Percentiles rank a stretch among this genome's conserved stretches.
Evolutionary conservation across 2,329 filamentous ascomycete genomes (phyloP).

Genomic region (Hawksworthiomyces lignivorus): DNA sequence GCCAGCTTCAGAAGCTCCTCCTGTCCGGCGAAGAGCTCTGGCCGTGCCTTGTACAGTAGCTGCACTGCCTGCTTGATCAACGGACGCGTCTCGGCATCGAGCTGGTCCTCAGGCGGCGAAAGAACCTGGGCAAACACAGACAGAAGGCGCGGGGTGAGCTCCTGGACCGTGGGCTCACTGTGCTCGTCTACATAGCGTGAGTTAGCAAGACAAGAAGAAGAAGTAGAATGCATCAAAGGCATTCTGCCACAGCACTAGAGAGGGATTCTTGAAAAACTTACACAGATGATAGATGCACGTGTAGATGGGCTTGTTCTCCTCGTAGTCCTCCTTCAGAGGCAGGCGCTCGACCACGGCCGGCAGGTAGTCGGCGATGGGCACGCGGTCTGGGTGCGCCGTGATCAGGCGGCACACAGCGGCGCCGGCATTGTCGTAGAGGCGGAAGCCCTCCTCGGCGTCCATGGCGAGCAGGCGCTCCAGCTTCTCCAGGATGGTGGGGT

Average conservation of each 20-base stretch:
- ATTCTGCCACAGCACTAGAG: background rate
- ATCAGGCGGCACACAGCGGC: conserved; percentile 92
- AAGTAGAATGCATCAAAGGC: too few species aligned
- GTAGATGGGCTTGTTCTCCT: conserved; percentile 93
- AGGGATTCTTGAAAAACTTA: conserved; percentile 34
- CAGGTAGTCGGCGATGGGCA: conserved; percentile 74
- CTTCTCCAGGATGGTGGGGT: conserved; percentile 71
- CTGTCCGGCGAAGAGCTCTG: conserved; percentile 24
- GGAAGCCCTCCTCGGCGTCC: conserved; percentile 54
- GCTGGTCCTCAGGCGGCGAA: conserved; percentile 63
- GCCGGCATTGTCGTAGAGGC: conserved; percentile 85
- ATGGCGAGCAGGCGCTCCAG: conserved; percentile 78
- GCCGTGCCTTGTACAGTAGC: conserved; percentile 28
- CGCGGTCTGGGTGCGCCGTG: conserved; percentile 72
- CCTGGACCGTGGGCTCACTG: conserved; percentile 60
- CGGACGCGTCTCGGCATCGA: conserved; percentile 62
- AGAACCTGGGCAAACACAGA: conserved; percentile 68
- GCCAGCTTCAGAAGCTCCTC: conserved; percentile 22
- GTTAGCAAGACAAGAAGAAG: too few species aligned
- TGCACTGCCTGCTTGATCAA: conserved; percentile 58
- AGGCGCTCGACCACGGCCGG: conserved; percentile 71
- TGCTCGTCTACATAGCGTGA: conserved; percentile 45
- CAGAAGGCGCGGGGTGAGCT: conserved; percentile 61
- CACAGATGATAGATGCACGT: conserved; percentile 83
- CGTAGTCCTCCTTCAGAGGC: conserved; percentile 85